Conservation (phyloP, 192 early-diverging fungal genomes). For the Podila horticola region DNA sequence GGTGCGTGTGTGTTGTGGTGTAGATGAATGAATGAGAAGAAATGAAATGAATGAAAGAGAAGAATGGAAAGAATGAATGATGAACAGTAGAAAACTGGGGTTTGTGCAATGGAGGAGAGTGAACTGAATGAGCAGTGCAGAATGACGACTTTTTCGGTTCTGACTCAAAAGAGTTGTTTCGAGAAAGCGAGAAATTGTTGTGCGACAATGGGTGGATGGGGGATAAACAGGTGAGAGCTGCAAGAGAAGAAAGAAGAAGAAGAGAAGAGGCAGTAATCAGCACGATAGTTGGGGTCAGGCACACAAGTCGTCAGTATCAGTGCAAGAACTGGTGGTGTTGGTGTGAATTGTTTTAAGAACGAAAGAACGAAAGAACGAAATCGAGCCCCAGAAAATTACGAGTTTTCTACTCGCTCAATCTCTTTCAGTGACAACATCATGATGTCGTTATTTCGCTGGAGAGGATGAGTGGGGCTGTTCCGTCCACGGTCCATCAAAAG, state of each 20-base stretch:
- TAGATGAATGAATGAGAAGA: background rate
- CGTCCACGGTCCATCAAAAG: conserved; percentile 7
- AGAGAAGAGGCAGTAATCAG: background rate
- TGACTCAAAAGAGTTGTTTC: background rate
- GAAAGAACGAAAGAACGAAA: no score
- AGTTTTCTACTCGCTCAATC: background rate
- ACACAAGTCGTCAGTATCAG: no score
- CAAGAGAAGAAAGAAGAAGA: background rate
- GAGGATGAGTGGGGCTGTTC: no score
- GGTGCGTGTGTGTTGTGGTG: background rate
- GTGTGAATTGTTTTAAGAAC: no score
- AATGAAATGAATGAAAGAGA: background rate
- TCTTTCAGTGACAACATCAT: conserved; percentile 1
- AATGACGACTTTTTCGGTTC: background rate
- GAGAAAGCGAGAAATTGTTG: background rate
- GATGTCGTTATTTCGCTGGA: background rate
- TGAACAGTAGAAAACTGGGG: background rate
- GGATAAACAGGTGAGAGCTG: background rate
- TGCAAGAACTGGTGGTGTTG: no score
- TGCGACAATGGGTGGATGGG: background rate
- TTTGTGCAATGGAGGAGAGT: no score
- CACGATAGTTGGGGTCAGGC: no score
- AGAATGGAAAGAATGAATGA: background rate
- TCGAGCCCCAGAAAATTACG: no score
- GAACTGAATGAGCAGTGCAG: background rate